Evolutionary conservation across 1,284 basidiomycete species (phyloP).

Genomic region (Tetrapyrgos nigripes): DNA sequence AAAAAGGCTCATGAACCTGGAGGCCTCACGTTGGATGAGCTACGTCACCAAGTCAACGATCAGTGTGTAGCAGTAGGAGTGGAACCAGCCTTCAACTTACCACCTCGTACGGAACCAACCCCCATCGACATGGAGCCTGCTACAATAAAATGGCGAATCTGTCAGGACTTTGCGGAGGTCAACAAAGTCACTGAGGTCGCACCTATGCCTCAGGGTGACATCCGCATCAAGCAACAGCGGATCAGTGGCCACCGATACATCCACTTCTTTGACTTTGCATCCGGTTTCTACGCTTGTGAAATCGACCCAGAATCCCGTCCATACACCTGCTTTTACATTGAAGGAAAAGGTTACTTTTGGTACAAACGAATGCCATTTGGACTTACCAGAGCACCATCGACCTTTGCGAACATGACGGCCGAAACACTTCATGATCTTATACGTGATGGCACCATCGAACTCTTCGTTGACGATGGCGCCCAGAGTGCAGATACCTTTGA

Average conservation of each 20-base stretch:
- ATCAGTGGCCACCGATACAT: constrained; percentile 40
- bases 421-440: constrained; percentile 36
- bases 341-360: constrained; percentile 43
- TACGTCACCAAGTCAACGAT: constrained; percentile 34
- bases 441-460: constrained; percentile 29
- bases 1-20: constrained; percentile 36
- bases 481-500: constrained; percentile 33
- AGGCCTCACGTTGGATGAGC: constrained; percentile 27
- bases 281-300: constrained; percentile 43
- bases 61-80: constrained; percentile 31
- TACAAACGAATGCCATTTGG: constrained; percentile 47
- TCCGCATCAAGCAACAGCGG: constrained; percentile 37
- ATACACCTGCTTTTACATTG: constrained; percentile 45
- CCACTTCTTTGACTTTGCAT: constrained; percentile 38
- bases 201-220: too few relatives aligned
- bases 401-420: constrained; percentile 40
- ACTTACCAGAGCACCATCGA: constrained; percentile 46
- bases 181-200: too few relatives aligned
- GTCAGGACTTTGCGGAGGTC: constrained; percentile 41
- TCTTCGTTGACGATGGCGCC: constrained; percentile 41
- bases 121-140: neutral
- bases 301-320: constrained; percentile 32
- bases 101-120: constrained; percentile 7
- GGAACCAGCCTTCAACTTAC: constrained; percentile 15
- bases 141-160: constrained; percentile 38